Conservation (phyloP, 2,329 filamentous ascomycete genomes). For the Epichloe coenophiala region DNA sequence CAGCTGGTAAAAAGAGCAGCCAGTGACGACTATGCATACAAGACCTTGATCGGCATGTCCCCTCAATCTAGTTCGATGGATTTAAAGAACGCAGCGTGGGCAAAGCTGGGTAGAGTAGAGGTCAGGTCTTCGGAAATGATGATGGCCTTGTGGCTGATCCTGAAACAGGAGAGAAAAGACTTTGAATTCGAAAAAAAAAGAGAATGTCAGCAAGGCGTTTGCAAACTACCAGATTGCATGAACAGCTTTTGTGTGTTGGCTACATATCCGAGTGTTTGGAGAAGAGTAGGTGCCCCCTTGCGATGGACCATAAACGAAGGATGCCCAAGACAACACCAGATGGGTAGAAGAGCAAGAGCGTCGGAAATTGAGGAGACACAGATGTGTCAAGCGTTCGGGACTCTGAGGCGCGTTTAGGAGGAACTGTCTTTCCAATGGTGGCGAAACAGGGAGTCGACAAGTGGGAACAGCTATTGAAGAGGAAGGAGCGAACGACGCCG, state of each 20-base stretch:
- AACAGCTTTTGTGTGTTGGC: not conserved
- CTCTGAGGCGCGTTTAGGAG: not conserved
- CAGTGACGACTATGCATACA: conserved; percentile 27
- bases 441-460: not conserved
- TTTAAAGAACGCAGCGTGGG: conserved; percentile 3
- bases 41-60: conserved; percentile 12
- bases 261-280: not conserved
- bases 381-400: not conserved
- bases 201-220: conserved; percentile 1
- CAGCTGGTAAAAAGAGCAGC: conserved; percentile 17
- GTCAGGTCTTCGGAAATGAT: conserved; percentile 4
- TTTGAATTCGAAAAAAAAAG: conserved; percentile 3
- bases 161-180: conserved; percentile 1
- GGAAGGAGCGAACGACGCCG: not conserved
- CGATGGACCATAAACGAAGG: not conserved
- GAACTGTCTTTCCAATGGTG: not conserved
- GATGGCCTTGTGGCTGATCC: conserved; percentile 6
- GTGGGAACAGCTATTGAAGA: not conserved
- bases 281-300: conserved; percentile 1
- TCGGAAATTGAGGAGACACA: not conserved
- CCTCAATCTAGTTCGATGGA: conserved; percentile 5
- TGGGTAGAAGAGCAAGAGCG: conserved; percentile 1
- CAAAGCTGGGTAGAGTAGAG: conserved; percentile 5
- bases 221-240: not conserved
- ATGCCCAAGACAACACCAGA: not conserved